phyloP scores from a whole-genome alignment of 352 stramenopile species.

The Globisporangium carolinianum region DNA sequence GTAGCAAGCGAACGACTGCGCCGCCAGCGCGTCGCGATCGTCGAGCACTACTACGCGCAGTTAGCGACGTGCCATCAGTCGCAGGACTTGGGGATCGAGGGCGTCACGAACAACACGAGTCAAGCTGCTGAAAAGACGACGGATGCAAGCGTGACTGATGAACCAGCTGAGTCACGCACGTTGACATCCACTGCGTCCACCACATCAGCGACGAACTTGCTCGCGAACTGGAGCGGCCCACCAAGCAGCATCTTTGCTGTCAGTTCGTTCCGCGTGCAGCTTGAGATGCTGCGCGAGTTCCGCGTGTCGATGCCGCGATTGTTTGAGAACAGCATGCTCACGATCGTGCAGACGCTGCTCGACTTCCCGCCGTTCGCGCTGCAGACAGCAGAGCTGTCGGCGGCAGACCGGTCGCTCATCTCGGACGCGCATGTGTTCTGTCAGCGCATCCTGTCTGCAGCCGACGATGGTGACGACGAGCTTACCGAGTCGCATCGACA shows the following conservation, averaged over 20 bases:
- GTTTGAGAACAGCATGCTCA: slow-evolving; percentile 44
- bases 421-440: slow-evolving; percentile 48
- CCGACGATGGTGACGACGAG: not conserved
- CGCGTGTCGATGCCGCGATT: slow-evolving; percentile 26
- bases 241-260: slow-evolving; percentile 38
- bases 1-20: slow-evolving; percentile 26
- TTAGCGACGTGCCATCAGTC: slow-evolving; percentile 9
- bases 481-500: slow-evolving; percentile 19
- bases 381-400: slow-evolving; percentile 13
- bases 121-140: no score
- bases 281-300: slow-evolving; percentile 63
- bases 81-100: not conserved
- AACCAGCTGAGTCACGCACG: not conserved
- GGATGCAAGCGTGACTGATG: not conserved
- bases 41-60: slow-evolving; percentile 33
- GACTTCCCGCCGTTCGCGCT: slow-evolving; percentile 55
- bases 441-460: slow-evolving; percentile 20
- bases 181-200: not conserved
- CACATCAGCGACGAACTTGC: not conserved
- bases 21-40: slow-evolving; percentile 27
- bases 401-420: slow-evolving; percentile 31
- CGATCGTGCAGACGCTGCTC: slow-evolving; percentile 45
- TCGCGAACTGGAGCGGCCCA: slow-evolving; percentile 17
- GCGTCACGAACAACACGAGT: not conserved
- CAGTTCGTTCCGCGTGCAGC: slow-evolving; percentile 49